Percentiles rank a stretch among this genome's conserved stretches.
These are phyloP conservation scores for Ramalina peruviana DNA, from an alignment of 495 filamentous ascomycete genomes.

Conservation along the genomic window DNA sequence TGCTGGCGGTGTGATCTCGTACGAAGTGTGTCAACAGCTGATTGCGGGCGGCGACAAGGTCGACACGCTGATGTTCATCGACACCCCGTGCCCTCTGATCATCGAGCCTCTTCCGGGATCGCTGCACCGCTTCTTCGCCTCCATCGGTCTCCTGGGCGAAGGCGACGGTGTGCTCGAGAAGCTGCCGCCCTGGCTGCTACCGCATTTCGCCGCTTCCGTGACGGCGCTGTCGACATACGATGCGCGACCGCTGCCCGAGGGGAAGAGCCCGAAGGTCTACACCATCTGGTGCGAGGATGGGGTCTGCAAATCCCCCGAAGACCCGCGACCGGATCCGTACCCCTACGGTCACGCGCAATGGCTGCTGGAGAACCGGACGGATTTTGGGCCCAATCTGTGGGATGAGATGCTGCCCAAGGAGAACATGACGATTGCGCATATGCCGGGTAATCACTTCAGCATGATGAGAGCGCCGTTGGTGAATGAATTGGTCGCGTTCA, in stretches of 20 bases:
- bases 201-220: slow-evolving; percentile 70
- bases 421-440: slow-evolving; percentile 39
- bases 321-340: slow-evolving; percentile 55
- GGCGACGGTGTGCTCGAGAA: slow-evolving; percentile 37
- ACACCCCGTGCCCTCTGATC: slow-evolving; percentile 63
- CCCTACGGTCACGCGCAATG: slow-evolving; percentile 62
- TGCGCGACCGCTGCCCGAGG: slow-evolving; percentile 35
- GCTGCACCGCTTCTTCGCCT: slow-evolving; percentile 66
- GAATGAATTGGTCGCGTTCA: slow-evolving; percentile 2
- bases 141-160: slow-evolving; percentile 68
- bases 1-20: slow-evolving; percentile 79
- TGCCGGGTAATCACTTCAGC: slow-evolving; percentile 56
- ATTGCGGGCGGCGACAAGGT: slow-evolving; percentile 53
- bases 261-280: slow-evolving; percentile 47
- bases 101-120: slow-evolving; percentile 65
- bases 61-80: slow-evolving; percentile 64
- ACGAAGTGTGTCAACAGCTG: slow-evolving; percentile 64
- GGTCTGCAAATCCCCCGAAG: slow-evolving; percentile 55
- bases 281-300: slow-evolving; percentile 73
- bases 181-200: slow-evolving; percentile 64
- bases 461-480: slow-evolving; percentile 53
- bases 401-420: slow-evolving; percentile 48
- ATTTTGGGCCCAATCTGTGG: slow-evolving; percentile 72
- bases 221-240: slow-evolving; percentile 61
- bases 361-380: slow-evolving; percentile 62